A percentile compares a stretch with the other conserved stretches of the same genome.
phyloP scores from a whole-genome alignment of 192 early-diverging fungal genomes.

The Linnemannia exigua region DNA sequence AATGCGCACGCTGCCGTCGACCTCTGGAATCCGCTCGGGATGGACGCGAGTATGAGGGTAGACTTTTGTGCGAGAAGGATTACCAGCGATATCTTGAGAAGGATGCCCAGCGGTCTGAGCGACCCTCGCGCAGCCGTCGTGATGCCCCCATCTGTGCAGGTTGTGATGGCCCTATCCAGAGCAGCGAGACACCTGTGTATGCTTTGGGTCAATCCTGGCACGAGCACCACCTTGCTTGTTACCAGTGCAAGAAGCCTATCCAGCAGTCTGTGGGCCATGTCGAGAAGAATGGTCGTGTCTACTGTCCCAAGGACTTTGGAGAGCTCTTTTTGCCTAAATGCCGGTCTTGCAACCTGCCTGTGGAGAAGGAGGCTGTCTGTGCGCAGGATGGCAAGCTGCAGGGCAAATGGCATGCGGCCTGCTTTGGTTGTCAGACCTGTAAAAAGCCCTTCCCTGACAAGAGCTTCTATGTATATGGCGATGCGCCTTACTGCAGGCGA shows the following conservation, averaged over 20 bases:
- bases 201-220: conserved; percentile 78
- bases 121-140: conserved; percentile 35
- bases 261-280: conserved; percentile 60
- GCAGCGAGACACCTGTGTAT: conserved; percentile 60
- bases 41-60: conserved; percentile 69
- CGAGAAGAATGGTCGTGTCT: conserved; percentile 76
- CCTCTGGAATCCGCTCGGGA: conserved; percentile 64
- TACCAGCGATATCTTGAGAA: conserved; percentile 58
- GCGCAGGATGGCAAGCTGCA: conserved; percentile 78
- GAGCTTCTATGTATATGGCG: conserved; percentile 91
- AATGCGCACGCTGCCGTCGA: conserved; percentile 67
- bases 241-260: conserved; percentile 78
- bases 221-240: conserved; percentile 73
- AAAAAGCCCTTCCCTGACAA: conserved; percentile 80
- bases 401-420: conserved; percentile 79
- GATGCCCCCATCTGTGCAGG: conserved; percentile 33
- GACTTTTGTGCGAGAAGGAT: conserved; percentile 73
- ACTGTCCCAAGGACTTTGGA: conserved; percentile 79
- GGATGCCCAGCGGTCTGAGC: conserved; percentile 37
- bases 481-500: conserved; percentile 85
- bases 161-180: conserved; percentile 35
- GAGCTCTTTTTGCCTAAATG: conserved; percentile 77
- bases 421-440: conserved; percentile 83
- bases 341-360: conserved; percentile 69
- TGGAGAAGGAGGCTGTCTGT: conserved; percentile 80